Evolutionary conservation across 495 filamentous ascomycete genomes (phyloP).

Genomic region (Hypomontagnella submonticulosa): DNA sequence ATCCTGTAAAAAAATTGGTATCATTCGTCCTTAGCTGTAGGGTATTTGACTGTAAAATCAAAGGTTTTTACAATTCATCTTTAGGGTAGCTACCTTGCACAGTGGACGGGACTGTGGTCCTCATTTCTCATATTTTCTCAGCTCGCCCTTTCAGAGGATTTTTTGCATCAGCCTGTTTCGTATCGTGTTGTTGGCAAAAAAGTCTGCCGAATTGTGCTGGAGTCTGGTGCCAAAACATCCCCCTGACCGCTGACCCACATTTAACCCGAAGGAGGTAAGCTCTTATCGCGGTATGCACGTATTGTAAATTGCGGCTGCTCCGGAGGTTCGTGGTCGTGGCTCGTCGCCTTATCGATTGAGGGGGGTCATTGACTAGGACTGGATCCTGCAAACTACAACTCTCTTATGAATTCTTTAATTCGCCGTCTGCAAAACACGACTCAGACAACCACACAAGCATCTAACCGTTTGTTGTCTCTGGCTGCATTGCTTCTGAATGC

Average conservation of each 20-base stretch:
- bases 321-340: constrained; percentile 32
- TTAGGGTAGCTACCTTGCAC: too few relatives aligned
- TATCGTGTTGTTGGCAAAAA: constrained; percentile 19
- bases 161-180: constrained; percentile 35
- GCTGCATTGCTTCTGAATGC: too few relatives aligned
- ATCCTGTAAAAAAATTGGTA: too few relatives aligned
- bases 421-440: too few relatives aligned
- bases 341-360: constrained; percentile 34
- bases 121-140: background rate
- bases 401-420: background rate
- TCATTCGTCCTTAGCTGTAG: too few relatives aligned
- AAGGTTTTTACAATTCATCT: too few relatives aligned
- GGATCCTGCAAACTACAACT: background rate
- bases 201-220: constrained; percentile 12
- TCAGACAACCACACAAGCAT: too few relatives aligned
- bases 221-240: constrained; percentile 15
- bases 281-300: constrained; percentile 38
- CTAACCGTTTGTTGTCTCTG: too few relatives aligned
- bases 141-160: constrained; percentile 2
- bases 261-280: constrained; percentile 33
- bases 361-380: background rate
- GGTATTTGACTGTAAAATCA: too few relatives aligned
- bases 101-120: background rate
- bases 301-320: constrained; percentile 43
- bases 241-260: constrained; percentile 27